Percentiles rank a stretch among this genome's conserved stretches.
phyloP scores from a whole-genome alignment of 2,329 filamentous ascomycete genomes.

The Chaetomiaceae sp. region DNA sequence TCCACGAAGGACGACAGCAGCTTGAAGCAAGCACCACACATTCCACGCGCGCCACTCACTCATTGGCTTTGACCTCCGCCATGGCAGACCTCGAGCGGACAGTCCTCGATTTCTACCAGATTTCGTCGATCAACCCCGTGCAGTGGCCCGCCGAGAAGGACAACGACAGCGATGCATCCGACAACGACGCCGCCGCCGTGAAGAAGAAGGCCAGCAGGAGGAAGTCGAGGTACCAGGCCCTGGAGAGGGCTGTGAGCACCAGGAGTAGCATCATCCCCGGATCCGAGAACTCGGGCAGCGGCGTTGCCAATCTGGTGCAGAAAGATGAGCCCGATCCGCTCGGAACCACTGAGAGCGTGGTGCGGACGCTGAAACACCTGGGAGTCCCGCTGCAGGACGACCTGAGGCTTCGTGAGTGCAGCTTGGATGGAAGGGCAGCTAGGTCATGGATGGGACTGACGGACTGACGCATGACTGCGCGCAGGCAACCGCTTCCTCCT shows the following conservation, averaged over 20 bases:
- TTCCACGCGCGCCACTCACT: neutral
- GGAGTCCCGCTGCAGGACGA: constrained; percentile 84
- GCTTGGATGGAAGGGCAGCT: neutral
- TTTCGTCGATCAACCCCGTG: constrained; percentile 70
- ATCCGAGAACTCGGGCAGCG: constrained; percentile 59
- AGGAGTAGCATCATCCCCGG: constrained; percentile 62
- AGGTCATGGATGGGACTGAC: neutral
- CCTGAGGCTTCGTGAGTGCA: constrained; percentile 60
- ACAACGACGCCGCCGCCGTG: constrained; percentile 46
- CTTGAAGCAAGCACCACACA: too few species aligned
- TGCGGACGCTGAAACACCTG: constrained; percentile 69
- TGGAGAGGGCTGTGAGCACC: constrained; percentile 70
- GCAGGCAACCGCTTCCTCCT: constrained; percentile 86
- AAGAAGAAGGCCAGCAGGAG: constrained; percentile 52
- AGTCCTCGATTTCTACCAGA: constrained; percentile 85
- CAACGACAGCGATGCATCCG: constrained; percentile 63
- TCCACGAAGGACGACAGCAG: neutral
- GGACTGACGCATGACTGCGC: constrained; percentile 22
- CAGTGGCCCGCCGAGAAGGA: constrained; percentile 86
- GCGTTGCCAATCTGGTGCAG: constrained; percentile 73
- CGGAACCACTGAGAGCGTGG: constrained; percentile 81
- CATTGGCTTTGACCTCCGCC: constrained; percentile 7
- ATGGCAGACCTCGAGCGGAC: constrained; percentile 70
- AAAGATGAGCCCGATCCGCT: constrained; percentile 91
- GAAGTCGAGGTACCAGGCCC: constrained; percentile 77